Evolutionary conservation across 352 stramenopile genomes (phyloP), one percentile per base, ranked within the genome.

Genomic region (Phytophthora citrophthora): DNA sequence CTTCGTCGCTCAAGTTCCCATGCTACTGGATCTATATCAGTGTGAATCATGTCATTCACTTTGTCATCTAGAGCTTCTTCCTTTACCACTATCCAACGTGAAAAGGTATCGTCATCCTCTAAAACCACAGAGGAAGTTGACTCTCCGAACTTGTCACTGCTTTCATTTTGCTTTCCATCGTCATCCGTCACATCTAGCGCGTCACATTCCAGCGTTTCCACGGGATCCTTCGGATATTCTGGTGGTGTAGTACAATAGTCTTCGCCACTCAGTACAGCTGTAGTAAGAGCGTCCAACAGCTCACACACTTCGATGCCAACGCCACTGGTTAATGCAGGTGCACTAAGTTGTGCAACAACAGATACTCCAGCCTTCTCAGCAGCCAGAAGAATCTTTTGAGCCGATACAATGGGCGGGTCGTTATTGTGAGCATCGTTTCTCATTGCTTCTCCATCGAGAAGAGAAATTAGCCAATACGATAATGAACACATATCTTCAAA

Each of bases 321-420:
- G 0, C 82, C 83, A 23, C 61, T 65, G 0, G 68, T 79, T 4
- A 93, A 41, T 6, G 70, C 51, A 15, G 81, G 68, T 4, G 83
- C 74, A 26, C 69, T 86, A 3, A 89, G 32, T 8, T 72, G 46
- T 36, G 50, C 54, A 24, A 76, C 59, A 4, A 41, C 55, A 10
- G 66, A 43, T 7, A 89, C 72, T 3, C 77, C 80, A 13, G 59
- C 72, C 10, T 69, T 74, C 13, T 88, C 80, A 32, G 76, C 78
- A 0, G 67, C 72, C 5, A 94, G 49, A 29, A 94, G 64, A 32
- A 93, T 69, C 20, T 77, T 67, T 46, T 91, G 82, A 10, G 62
- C 70, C 2, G 46, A 29, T 23, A 74, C 48, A 41, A 88, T 45
- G 4, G 74, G 74, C 16, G 73, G 39, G 13, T 60, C 47, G 0